phyloP scores from a whole-genome alignment of 1,139 yeast species.

The Blastobotrys illinoisensis region DNA sequence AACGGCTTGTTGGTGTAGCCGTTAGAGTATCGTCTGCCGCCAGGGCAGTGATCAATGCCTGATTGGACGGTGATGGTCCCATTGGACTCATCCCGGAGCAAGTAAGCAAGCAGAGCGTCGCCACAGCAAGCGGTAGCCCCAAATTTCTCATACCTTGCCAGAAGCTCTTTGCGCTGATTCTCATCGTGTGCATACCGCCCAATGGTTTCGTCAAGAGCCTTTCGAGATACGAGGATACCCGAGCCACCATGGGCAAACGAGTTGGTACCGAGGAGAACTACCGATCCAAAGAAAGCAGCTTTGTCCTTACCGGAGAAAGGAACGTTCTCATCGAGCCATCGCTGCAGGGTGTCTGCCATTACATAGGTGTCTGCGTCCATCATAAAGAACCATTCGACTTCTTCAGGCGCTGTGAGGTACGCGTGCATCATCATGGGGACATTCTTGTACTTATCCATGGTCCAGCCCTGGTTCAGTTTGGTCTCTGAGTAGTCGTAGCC shows the following conservation, averaged over 20 bases:
- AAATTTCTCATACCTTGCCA: slow-evolving; percentile 22
- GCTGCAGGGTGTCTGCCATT: slow-evolving; percentile 24
- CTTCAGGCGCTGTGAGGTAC: slow-evolving; percentile 22
- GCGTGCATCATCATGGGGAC: slow-evolving; percentile 34
- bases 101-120: slow-evolving; percentile 31
- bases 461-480: slow-evolving; percentile 25
- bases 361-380: slow-evolving; percentile 34
- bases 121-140: slow-evolving; percentile 31
- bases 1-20: slow-evolving; percentile 10
- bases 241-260: slow-evolving; percentile 36
- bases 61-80: slow-evolving; percentile 18
- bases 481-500: slow-evolving; percentile 18
- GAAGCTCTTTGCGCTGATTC: slow-evolving; percentile 13
- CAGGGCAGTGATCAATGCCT: slow-evolving; percentile 20
- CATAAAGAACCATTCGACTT: slow-evolving; percentile 31
- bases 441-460: slow-evolving; percentile 32
- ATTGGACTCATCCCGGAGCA: slow-evolving; percentile 20
- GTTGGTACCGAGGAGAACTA: slow-evolving; percentile 10
- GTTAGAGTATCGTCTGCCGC: slow-evolving; percentile 19
- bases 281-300: slow-evolving; percentile 24
- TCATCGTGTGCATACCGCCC: slow-evolving; percentile 21
- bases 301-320: slow-evolving; percentile 12
- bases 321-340: slow-evolving; percentile 23
- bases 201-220: slow-evolving; percentile 25
- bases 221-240: slow-evolving; percentile 32